These are phyloP conservation scores for Pelargonium myrrhifolium DNA, from an alignment of 441 rosid species.

Conservation along the genomic window DNA sequence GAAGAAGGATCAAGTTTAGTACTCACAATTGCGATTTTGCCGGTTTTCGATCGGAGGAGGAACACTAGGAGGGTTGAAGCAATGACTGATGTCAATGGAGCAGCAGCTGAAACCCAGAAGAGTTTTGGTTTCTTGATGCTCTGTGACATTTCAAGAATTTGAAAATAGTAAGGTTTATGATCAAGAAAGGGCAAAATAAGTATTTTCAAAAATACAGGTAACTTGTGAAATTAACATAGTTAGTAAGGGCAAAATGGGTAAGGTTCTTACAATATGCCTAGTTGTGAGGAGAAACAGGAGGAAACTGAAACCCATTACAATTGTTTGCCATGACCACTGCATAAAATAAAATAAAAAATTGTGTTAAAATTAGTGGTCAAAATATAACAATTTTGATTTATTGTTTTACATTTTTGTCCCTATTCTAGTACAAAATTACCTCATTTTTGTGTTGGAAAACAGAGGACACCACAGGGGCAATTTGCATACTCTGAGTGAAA, in stretches of 20 bases:
- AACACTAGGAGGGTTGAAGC: constrained; percentile 63
- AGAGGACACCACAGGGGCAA: constrained; percentile 73
- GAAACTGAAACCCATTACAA: constrained; percentile 67
- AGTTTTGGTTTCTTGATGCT: constrained; percentile 74
- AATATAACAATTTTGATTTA: too few relatives aligned
- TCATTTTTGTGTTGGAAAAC: constrained; percentile 62
- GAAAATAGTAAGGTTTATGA: not conserved
- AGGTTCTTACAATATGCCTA: constrained; percentile 81
- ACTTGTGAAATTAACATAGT: too few relatives aligned
- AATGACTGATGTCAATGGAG: constrained; percentile 72
- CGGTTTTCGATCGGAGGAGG: constrained; percentile 49
- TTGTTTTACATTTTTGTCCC: too few relatives aligned
- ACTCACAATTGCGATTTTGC: constrained; percentile 56
- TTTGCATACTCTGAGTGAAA: constrained; percentile 80
- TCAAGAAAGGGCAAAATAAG: not conserved
- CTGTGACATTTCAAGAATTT: constrained; percentile 29
- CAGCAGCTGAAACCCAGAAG: constrained; percentile 91
- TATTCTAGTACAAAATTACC: constrained; percentile 22
- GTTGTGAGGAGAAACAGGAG: constrained; percentile 56
- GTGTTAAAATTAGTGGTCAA: too few relatives aligned
- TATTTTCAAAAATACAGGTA: too few relatives aligned
- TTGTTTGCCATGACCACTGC: constrained; percentile 97
- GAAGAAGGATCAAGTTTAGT: not conserved
- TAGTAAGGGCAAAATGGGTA: too few relatives aligned
- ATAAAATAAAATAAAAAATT: constrained; percentile 6